A percentile compares a stretch with the other conserved stretches of the same genome.
Conservation (phyloP, 495 filamentous ascomycete species). For the Lasiosphaeria ovina region DNA sequence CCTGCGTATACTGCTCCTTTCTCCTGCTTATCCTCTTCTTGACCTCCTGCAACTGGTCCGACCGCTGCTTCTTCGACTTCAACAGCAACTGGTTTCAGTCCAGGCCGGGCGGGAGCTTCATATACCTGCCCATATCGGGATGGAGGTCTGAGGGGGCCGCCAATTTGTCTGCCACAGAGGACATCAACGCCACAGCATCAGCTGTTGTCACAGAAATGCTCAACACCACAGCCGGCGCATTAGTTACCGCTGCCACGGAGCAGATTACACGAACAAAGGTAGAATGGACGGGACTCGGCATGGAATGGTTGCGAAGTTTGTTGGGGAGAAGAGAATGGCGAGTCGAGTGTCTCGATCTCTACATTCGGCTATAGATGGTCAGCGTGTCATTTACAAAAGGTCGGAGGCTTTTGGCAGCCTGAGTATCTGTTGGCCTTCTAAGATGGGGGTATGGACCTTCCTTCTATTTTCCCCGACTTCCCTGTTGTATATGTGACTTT, state of each 20-base stretch:
- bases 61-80: conserved; percentile 84
- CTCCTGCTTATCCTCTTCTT: conserved; percentile 85
- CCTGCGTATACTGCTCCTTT: conserved; percentile 87
- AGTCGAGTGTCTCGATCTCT: conserved; percentile 79
- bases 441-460: no score
- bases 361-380: conserved; percentile 58
- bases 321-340: conserved; percentile 77
- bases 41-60: conserved; percentile 88
- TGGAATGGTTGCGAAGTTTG: conserved; percentile 78
- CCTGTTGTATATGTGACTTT: no score
- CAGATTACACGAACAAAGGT: conserved; percentile 54
- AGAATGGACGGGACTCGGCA: conserved; percentile 76
- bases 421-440: neutral
- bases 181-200: conserved; percentile 33
- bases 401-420: neutral
- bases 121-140: conserved; percentile 22
- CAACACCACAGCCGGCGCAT: conserved; percentile 65
- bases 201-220: conserved; percentile 56
- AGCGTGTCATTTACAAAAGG: neutral
- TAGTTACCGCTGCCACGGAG: conserved; percentile 65
- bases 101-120: conserved; percentile 33
- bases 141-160: conserved; percentile 22
- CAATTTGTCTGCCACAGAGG: conserved; percentile 35
- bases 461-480: no score
- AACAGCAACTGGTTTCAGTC: conserved; percentile 81